These are phyloP conservation scores for Fusarium sp. DNA, from an alignment of 2,329 filamentous ascomycete genomes.

Conservation along the genomic window DNA sequence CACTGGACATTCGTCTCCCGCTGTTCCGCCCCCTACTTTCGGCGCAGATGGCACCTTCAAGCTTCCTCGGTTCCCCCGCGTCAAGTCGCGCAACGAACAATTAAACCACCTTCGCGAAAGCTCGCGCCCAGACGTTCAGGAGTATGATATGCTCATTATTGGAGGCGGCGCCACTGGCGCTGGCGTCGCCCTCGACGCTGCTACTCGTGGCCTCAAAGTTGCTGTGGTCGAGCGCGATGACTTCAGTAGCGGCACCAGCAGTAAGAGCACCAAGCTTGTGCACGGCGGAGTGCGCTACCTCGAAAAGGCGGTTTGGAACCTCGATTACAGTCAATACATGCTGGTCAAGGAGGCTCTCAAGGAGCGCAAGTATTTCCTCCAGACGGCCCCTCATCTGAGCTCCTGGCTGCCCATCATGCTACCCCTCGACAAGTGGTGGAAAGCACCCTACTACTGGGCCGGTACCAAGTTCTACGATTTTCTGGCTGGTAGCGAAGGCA, in stretches of 20 bases:
- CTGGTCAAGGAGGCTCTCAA: conserved; percentile 79
- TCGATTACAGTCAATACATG: conserved; percentile 79
- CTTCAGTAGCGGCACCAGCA: conserved; percentile 79
- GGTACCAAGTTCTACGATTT: conserved; percentile 88
- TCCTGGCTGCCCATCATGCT: conserved; percentile 82
- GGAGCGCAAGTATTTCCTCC: conserved; percentile 80
- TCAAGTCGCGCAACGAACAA: conserved; percentile 73
- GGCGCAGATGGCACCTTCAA: conserved; percentile 75
- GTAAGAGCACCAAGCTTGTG: conserved; percentile 82
- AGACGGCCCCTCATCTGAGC: conserved; percentile 79
- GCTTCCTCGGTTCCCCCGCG: conserved; percentile 73
- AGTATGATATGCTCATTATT: conserved; percentile 78
- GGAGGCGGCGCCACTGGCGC: conserved; percentile 78
- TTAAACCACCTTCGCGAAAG: conserved; percentile 67
- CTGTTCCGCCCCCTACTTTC: conserved; percentile 77
- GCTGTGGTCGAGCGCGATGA: conserved; percentile 79
- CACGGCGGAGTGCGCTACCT: conserved; percentile 81
- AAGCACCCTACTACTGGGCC: conserved; percentile 81
- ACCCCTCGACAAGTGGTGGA: conserved; percentile 81
- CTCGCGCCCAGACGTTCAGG: conserved; percentile 51
- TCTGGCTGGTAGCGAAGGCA: conserved; percentile 85
- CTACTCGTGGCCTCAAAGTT: conserved; percentile 77
- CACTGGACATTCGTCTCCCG: conserved; percentile 75
- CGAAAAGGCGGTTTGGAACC: conserved; percentile 80
- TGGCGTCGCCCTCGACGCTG: conserved; percentile 79